Evolutionary conservation across 768 basidiomycete species (phyloP), one percentile per base, ranked within the genome.

Genomic region (Postia placenta): DNA sequence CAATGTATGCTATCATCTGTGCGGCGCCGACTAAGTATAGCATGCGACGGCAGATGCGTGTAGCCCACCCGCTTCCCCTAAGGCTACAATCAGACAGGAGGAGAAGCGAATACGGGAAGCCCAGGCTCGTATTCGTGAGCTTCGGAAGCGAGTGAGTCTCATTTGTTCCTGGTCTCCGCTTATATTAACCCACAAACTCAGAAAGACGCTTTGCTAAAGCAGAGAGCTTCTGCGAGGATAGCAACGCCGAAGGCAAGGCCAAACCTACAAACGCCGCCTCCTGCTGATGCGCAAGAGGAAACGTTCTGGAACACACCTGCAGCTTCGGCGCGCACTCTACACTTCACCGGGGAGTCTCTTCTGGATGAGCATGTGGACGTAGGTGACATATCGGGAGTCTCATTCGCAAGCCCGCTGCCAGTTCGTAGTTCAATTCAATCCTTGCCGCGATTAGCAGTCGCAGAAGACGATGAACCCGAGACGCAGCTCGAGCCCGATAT

Each of bases 361-460:
- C 62, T 80, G 60, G 76, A 86, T 53, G 85, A 87, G 55, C 67
- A 79, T 17, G 74, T 80, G 2, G 79, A 86, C 56, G 65, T 85
- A 25, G 74, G 51, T 51, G 42, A 70, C 69, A 48, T 70, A 14
- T 56, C 59, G 17, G 61, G 57, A 0, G 47, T 56, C 1, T 62
- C 72, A 3, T 81, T 83, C 25, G 61, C 66, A 12, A 76, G 67
- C 39, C 74, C 75, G 0, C 69, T 75, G 14, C 30, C 44, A 11
- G 26, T 22, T 1, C 35, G 24, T 4, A 47, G 37, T 22, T 24
- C 20, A 41, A 15, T 7, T 4, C 20, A 17, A 39, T 4, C 5
- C 20, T 23, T 3, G 2, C 46, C 22, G 2, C 6, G 20, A 24
- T 46, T 23, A 3, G 30, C 50, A 22, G 51, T 51, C 3, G 53